phyloP scores from a whole-genome alignment of 306 rosid genomes.

The Prosopis cineraria region DNA sequence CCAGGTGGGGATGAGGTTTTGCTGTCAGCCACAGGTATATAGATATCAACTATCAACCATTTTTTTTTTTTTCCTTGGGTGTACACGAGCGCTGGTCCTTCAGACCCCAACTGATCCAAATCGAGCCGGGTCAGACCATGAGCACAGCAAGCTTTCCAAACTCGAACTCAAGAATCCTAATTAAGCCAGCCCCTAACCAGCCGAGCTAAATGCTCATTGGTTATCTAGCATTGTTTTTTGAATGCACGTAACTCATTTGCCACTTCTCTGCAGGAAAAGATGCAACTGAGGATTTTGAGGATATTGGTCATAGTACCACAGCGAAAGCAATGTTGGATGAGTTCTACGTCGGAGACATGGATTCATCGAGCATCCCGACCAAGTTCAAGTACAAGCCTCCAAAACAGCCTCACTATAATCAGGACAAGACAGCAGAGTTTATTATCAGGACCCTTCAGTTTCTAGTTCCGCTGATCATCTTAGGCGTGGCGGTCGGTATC shows the following conservation, averaged over 20 bases:
- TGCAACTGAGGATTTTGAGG: constrained; percentile 79
- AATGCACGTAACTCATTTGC: constrained; percentile 1
- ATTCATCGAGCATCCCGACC: constrained; percentile 47
- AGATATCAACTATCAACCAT: neutral
- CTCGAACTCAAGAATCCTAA: no score
- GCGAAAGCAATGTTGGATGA: constrained; percentile 77
- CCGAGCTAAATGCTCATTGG: no score
- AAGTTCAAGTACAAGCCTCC: constrained; percentile 50
- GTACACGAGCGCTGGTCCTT: no score
- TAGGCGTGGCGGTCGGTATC: constrained; percentile 63
- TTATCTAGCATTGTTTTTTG: neutral
- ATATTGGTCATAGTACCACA: constrained; percentile 70
- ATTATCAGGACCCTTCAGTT: constrained; percentile 64
- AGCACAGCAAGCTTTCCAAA: no score
- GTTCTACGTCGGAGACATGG: constrained; percentile 63
- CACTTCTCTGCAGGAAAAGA: constrained; percentile 61
- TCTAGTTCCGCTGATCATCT: constrained; percentile 65
- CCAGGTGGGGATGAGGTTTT: constrained; percentile 92
- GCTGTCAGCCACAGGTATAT: constrained; percentile 65
- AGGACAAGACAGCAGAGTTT: constrained; percentile 53
- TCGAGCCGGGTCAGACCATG: no score
- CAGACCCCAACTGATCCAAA: no score
- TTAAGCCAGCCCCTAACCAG: no score
- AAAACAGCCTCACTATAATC: constrained; percentile 57
- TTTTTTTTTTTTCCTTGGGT: no score